Evolutionary conservation across 441 rosid genomes (phyloP).

Genomic region (Corymbia calophylla): DNA sequence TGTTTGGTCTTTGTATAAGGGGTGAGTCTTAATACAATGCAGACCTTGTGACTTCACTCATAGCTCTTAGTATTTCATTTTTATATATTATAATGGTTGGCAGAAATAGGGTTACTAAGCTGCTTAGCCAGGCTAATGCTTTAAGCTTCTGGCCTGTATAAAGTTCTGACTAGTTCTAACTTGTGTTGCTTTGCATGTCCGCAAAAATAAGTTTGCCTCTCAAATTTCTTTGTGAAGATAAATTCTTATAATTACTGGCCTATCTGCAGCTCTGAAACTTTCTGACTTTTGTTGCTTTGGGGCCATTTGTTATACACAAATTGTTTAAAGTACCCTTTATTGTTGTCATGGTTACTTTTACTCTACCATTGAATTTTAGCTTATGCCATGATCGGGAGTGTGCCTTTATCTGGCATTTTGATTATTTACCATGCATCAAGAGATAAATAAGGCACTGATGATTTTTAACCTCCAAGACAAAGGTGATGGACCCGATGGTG

Average conservation of each 20-base stretch:
- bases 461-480: slow-evolving; percentile 52
- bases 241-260: neutral
- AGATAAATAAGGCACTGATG: slow-evolving; percentile 10
- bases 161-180: neutral
- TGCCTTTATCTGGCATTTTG: neutral
- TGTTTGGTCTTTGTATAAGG: neutral
- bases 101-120: neutral
- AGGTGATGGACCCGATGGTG: slow-evolving; percentile 69
- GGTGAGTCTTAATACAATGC: neutral
- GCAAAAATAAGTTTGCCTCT: neutral
- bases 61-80: neutral
- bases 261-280: neutral
- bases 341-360: neutral
- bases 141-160: neutral
- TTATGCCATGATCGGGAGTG: neutral
- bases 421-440: neutral
- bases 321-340: neutral
- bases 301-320: neutral
- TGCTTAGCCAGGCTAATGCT: neutral
- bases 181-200: neutral
- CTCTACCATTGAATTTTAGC: neutral
- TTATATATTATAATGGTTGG: neutral
- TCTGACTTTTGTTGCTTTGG: neutral
- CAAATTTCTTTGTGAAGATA: neutral
- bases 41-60: neutral